Evolutionary conservation across 1,284 basidiomycete genomes (phyloP).

Genomic region (Irpex sp.): DNA sequence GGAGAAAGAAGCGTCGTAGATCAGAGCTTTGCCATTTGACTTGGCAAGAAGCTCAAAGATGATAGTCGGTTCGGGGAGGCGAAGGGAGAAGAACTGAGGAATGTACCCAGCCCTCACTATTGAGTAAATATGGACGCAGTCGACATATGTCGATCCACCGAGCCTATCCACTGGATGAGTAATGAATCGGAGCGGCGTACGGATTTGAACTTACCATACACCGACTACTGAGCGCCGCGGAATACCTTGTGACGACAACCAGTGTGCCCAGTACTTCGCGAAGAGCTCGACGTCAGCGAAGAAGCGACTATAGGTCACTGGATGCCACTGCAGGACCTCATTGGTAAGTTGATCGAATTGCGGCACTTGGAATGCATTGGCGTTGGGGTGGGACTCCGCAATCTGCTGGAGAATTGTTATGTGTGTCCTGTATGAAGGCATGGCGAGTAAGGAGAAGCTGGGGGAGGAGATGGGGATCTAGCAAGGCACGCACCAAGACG

Average conservation of each 20-base stretch:
- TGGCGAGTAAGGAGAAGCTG: slow-evolving; percentile 15
- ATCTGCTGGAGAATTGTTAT: slow-evolving; percentile 47
- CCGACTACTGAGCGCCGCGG: slow-evolving; percentile 56
- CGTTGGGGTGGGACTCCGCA: slow-evolving; percentile 38
- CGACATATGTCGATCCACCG: slow-evolving; percentile 61
- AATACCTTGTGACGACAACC: slow-evolving; percentile 41
- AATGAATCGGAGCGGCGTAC: slow-evolving; percentile 2
- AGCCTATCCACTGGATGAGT: slow-evolving; percentile 41
- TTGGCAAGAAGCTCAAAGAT: slow-evolving; percentile 59
- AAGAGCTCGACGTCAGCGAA: slow-evolving; percentile 48
- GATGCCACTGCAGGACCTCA: slow-evolving; percentile 40
- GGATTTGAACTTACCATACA: slow-evolving; percentile 47
- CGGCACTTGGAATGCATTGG: slow-evolving; percentile 49
- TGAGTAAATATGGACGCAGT: slow-evolving; percentile 68
- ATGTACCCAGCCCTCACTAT: slow-evolving; percentile 68
- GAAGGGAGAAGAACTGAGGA: slow-evolving; percentile 69
- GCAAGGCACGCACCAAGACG: slow-evolving; percentile 1
- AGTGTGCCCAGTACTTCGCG: slow-evolving; percentile 51
- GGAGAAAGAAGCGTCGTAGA: slow-evolving; percentile 51
- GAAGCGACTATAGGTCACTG: slow-evolving; percentile 53
- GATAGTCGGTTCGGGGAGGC: slow-evolving; percentile 64
- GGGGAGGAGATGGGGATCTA: slow-evolving; percentile 10
- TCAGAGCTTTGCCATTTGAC: slow-evolving; percentile 55
- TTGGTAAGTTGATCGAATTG: slow-evolving; percentile 31
- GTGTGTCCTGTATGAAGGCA: slow-evolving; percentile 35